phyloP scores from a whole-genome alignment of 306 rosid genomes.

The Vachellia pachyceras region DNA sequence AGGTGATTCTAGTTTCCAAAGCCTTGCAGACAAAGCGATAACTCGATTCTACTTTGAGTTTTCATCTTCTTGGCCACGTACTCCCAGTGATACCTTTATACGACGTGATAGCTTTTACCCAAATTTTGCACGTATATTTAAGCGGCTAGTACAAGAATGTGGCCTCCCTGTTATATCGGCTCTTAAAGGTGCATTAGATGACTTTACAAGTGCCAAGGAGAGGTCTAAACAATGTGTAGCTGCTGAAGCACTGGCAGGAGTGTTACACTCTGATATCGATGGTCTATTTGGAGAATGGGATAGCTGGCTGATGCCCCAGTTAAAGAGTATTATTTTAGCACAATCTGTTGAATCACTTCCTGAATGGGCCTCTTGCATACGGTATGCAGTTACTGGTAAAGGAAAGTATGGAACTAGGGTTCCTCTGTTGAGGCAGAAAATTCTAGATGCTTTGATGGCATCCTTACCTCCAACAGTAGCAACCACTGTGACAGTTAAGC shows the following conservation, averaged over 20 bases:
- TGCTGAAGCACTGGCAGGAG: conserved; percentile 97
- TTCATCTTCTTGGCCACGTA: conserved; percentile 99
- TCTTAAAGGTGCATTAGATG: conserved; percentile 78
- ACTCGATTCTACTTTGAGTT: conserved; percentile 95
- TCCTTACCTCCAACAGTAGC: conserved; percentile 88
- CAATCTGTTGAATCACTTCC: conserved; percentile 95
- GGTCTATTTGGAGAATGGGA: conserved; percentile 89
- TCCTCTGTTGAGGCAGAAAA: conserved; percentile 89
- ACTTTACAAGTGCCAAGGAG: conserved; percentile 88
- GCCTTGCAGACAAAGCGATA: conserved; percentile 95
- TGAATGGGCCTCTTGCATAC: conserved; percentile 96
- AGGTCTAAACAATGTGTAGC: conserved; percentile 99
- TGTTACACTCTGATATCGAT: conserved; percentile 87
- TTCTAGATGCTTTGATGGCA: conserved; percentile 80
- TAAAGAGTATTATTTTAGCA: conserved; percentile 80
- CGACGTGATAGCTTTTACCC: conserved; percentile 89
- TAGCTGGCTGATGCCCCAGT: conserved; percentile 83
- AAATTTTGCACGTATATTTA: conserved; percentile 92
- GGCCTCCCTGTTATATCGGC: conserved; percentile 81
- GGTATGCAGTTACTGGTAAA: conserved; percentile 97
- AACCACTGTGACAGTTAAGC: conserved; percentile 85
- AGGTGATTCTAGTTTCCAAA: conserved; percentile 87
- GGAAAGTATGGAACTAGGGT: conserved; percentile 89
- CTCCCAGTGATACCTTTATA: conserved; percentile 86
- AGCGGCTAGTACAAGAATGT: conserved; percentile 94